Evolutionary conservation across 2,329 filamentous ascomycete species (phyloP), one percentile per base, ranked within the genome.

Genomic region (Periconia macrospinosa): DNA sequence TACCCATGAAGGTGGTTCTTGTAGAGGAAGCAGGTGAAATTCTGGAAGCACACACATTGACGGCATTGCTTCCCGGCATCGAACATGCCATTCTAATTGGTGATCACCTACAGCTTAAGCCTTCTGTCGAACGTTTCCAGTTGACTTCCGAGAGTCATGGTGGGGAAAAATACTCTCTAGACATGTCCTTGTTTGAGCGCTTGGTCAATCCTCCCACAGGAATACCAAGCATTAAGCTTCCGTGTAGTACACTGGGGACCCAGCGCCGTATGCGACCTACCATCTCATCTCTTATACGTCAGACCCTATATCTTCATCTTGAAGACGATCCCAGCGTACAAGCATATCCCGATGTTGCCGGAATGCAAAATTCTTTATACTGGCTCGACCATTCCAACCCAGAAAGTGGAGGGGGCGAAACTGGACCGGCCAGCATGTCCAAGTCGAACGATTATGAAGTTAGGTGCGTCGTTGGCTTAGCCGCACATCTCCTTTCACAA

Each of bases 11-110:
- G 55, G 79, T 88, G 0, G 67, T 90, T 14, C 65, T 90, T 1
- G 87, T 83, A 33, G 87, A 90, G 65, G 87, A 90, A 62, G 87
- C 87, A 1, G 87, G 82, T 0, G 86, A 90, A 56, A 83, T 90
- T 0, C 74, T 89, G 30, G 86, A 89, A 65, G 77, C 82, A 0
- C 86, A 89, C 54, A 74, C 83, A 2, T 65, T 89, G 1, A 83
- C 84, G 0, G 79, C 86, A 0, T 67, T 89, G 3, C 72, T 87
- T 0, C 85, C 85, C 0, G 79, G 79, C 6, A 55, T 87, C 0
- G 79, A 89, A 63, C 86, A 90, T 53, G 73, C 78, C 7, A 83
- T 89, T 18, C 76, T 85, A 13, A 87, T 88, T 40, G 85, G 86
- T 0, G 86, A 88, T 60, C 85, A 87, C 52, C 72, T 79, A 18